These are phyloP conservation scores for Tylopilus sp. DNA, from an alignment of 768 basidiomycete species.

Conservation along the genomic window DNA sequence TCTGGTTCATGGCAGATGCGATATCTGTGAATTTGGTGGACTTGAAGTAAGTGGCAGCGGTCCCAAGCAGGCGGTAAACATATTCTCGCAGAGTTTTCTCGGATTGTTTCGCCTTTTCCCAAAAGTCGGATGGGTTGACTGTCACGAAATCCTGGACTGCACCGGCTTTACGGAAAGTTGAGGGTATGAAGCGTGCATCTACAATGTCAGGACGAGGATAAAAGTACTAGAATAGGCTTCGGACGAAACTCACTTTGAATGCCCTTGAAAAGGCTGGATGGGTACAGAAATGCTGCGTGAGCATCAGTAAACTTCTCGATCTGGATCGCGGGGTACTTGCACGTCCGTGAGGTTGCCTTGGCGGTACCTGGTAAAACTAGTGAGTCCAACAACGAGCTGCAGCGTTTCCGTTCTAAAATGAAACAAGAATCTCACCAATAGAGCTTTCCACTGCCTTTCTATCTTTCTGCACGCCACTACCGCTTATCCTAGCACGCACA, in stretches of 20 bases:
- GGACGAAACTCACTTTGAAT: background rate
- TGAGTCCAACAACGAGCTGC: background rate
- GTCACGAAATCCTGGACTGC: too few relatives aligned
- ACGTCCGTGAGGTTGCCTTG: background rate
- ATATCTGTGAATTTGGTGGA: background rate
- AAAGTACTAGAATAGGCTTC: background rate
- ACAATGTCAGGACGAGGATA: background rate
- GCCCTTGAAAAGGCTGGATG: background rate
- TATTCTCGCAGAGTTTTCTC: slow-evolving; percentile 2
- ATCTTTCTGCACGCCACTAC: background rate
- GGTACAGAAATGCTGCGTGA: background rate
- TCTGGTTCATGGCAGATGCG: background rate
- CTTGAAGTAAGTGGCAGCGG: background rate
- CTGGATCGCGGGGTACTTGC: background rate
- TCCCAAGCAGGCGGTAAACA: slow-evolving; percentile 4
- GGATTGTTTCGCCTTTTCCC: slow-evolving; percentile 7
- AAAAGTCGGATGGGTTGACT: slow-evolving; percentile 10
- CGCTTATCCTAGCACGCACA: background rate
- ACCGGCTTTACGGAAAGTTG: background rate
- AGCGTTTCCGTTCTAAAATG: background rate
- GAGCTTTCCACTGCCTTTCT: background rate
- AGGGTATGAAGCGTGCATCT: slow-evolving; percentile 3
- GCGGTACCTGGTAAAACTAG: background rate
- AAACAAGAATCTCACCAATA: background rate
- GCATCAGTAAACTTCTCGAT: background rate